phyloP scores from a whole-genome alignment of 2,329 filamentous ascomycete species.

The Pyricularia pennisetigena region DNA sequence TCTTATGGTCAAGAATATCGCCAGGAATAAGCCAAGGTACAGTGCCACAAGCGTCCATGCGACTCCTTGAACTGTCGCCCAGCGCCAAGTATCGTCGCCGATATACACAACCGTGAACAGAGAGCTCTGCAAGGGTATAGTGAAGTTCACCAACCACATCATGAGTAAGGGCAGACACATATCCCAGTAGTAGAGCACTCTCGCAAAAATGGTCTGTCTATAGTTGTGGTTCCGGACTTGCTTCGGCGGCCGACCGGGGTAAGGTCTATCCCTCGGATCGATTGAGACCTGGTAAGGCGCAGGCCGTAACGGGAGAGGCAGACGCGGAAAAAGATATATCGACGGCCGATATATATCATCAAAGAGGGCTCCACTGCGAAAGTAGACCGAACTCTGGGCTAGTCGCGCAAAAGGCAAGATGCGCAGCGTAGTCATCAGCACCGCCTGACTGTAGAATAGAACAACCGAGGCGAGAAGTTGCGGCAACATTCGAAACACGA shows the following conservation, averaged over 20 bases:
- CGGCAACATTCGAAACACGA: constrained; percentile 78
- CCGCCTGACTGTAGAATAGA: constrained; percentile 66
- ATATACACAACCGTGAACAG: constrained; percentile 58
- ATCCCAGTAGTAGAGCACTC: constrained; percentile 45
- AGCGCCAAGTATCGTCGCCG: constrained; percentile 51
- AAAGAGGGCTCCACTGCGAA: constrained; percentile 57
- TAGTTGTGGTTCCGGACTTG: background rate
- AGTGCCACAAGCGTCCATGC: constrained; percentile 69
- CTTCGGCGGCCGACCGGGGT: background rate
- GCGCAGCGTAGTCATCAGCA: constrained; percentile 66
- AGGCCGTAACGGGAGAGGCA: constrained; percentile 13
- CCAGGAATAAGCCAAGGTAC: constrained; percentile 57
- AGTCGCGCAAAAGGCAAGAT: constrained; percentile 72
- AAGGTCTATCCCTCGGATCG: background rate
- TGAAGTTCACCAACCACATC: constrained; percentile 71
- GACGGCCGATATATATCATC: constrained; percentile 54
- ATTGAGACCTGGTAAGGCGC: background rate
- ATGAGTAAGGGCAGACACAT: constrained; percentile 56
- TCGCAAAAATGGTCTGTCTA: background rate
- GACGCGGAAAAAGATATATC: constrained; percentile 52
- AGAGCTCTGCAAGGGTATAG: constrained; percentile 71
- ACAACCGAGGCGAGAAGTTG: constrained; percentile 64
- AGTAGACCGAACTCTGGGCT: constrained; percentile 49
- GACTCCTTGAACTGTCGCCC: constrained; percentile 69
- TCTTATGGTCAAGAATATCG: constrained; percentile 47